Conservation (phyloP, 2,329 filamentous ascomycete genomes). For the Epicoccum nigrum region DNA sequence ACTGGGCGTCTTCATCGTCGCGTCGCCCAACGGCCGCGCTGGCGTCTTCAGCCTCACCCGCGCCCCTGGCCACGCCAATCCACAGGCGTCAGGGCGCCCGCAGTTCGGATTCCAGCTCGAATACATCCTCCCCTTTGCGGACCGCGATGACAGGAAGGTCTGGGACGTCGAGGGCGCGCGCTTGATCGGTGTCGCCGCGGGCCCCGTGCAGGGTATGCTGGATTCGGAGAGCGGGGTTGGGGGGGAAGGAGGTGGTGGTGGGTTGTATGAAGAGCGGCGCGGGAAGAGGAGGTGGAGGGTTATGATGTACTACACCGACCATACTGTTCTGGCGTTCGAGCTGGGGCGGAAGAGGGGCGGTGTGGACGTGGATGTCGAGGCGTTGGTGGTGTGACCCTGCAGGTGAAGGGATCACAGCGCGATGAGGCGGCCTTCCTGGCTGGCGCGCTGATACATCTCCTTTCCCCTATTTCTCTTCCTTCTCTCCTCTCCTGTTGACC, state of each 20-base stretch:
- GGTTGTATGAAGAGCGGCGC: no score
- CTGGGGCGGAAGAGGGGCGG: slow-evolving; percentile 48
- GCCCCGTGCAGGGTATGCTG: slow-evolving; percentile 62
- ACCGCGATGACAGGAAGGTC: slow-evolving; percentile 12
- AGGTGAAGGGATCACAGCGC: no score
- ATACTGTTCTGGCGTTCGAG: slow-evolving; percentile 73
- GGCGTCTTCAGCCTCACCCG: slow-evolving; percentile 66
- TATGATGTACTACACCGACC: slow-evolving; percentile 74
- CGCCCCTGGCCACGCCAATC: slow-evolving; percentile 47
- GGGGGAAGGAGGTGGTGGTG: slow-evolving; percentile 39
- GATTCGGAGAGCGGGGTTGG: slow-evolving; percentile 22
- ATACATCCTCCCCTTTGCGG: slow-evolving; percentile 58
- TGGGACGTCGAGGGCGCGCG: slow-evolving; percentile 38
- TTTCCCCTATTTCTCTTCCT: no score
- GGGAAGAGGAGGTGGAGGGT: slow-evolving; percentile 63
- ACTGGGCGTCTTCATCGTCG: slow-evolving; percentile 71
- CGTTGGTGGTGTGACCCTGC: slow-evolving; percentile 30
- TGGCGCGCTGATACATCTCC: no score
- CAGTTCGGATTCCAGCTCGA: slow-evolving; percentile 63
- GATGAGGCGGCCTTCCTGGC: no score
- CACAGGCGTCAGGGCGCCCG: background rate
- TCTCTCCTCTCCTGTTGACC: no score
- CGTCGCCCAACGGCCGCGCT: slow-evolving; percentile 69
- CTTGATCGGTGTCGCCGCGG: slow-evolving; percentile 71
- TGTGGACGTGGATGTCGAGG: slow-evolving; percentile 21